Conservation (phyloP, 2,329 filamentous ascomycete genomes). For the Penicillium sp. region DNA sequence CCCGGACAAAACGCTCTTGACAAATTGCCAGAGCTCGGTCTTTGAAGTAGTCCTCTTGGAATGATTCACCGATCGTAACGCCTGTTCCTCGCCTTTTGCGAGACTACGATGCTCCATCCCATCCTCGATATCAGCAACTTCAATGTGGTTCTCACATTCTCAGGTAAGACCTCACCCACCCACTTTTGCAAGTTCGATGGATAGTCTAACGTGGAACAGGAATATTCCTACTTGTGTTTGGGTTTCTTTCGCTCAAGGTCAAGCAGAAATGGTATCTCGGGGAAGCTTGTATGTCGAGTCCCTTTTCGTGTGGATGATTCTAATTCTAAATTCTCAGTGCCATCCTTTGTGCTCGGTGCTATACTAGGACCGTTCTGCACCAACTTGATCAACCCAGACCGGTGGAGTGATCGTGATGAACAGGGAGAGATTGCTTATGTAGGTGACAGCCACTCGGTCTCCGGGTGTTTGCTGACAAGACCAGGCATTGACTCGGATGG, state of each 20-base stretch:
- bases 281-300: constrained; percentile 35
- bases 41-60: background rate
- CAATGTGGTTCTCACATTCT: constrained; percentile 35
- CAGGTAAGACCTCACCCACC: constrained; percentile 24
- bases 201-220: constrained; percentile 22
- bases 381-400: constrained; percentile 50
- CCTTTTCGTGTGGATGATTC: background rate
- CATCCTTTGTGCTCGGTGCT: constrained; percentile 55
- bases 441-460: constrained; percentile 7
- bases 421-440: constrained; percentile 45
- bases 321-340: constrained; percentile 47
- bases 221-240: constrained; percentile 33
- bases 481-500: constrained; percentile 54
- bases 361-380: constrained; percentile 55
- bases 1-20: background rate
- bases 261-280: constrained; percentile 42
- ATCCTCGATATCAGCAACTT: constrained; percentile 36
- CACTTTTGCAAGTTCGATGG: background rate
- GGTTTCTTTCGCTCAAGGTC: constrained; percentile 36
- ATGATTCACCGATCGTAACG: background rate
- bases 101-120: constrained; percentile 33
- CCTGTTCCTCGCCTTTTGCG: background rate
- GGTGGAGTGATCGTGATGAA: constrained; percentile 36
- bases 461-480: constrained; percentile 4
- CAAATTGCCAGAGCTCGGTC: background rate